Conservation (phyloP, 768 basidiomycete species). For the Lentinula sp. region DNA sequence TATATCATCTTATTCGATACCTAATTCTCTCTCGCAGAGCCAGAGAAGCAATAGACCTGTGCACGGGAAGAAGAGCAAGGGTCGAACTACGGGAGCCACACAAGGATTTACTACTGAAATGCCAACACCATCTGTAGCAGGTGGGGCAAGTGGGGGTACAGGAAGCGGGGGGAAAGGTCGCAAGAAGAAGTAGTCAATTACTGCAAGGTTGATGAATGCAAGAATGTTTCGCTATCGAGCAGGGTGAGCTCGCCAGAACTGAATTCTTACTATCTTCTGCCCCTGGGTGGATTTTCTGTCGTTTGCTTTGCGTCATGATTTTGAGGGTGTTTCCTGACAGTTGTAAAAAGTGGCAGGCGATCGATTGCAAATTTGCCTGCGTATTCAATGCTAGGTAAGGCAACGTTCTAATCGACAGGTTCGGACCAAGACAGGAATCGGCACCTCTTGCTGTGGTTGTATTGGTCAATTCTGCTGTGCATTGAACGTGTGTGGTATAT, state of each 20-base stretch:
- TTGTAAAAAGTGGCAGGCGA: no score
- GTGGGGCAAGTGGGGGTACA: slow-evolving; percentile 25
- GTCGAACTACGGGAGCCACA: slow-evolving; percentile 56
- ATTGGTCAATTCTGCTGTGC: neutral
- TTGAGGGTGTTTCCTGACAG: no score
- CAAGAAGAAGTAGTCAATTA: slow-evolving; percentile 52
- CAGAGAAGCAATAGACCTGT: slow-evolving; percentile 46
- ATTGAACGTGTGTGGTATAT: neutral
- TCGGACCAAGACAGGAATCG: no score
- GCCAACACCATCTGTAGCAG: slow-evolving; percentile 19
- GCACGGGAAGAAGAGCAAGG: slow-evolving; percentile 47
- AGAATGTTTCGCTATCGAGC: neutral
- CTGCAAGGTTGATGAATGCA: neutral
- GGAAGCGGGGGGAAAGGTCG: slow-evolving; percentile 47
- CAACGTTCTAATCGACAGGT: no score
- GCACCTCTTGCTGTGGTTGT: neutral
- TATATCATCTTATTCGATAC: no score
- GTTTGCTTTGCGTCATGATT: no score
- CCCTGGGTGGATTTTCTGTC: no score
- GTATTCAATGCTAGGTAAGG: no score
- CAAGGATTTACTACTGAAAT: slow-evolving; percentile 53
- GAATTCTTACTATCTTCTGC: no score
- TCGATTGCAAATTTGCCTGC: no score
- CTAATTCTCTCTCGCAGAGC: neutral
- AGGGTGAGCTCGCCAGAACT: neutral